These are phyloP conservation scores for Oehlia diaphana DNA, from an alignment of 192 early-diverging fungal genomes.

Conservation along the genomic window DNA sequence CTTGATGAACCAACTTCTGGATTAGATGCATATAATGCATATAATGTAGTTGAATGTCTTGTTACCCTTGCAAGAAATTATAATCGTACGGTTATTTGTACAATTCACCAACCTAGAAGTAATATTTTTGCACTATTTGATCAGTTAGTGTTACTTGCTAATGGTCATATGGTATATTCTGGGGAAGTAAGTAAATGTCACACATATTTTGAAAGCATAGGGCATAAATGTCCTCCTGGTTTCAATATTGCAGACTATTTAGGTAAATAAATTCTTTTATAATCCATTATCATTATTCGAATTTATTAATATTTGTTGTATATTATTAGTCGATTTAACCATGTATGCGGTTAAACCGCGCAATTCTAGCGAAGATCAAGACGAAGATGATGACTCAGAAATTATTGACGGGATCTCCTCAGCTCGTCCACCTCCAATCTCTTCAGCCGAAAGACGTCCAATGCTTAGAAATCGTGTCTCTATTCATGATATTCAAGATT, in stretches of 20 bases:
- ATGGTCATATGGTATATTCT: conserved; percentile 81
- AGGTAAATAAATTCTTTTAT: conserved; percentile 62
- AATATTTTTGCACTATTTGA: conserved; percentile 93
- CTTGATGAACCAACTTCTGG: conserved; percentile 85
- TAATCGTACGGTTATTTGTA: conserved; percentile 82
- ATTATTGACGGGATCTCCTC: background rate
- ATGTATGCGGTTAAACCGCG: conserved; percentile 51
- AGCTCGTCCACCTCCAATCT: background rate
- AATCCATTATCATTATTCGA: background rate
- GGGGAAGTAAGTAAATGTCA: conserved; percentile 66
- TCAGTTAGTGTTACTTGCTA: conserved; percentile 79
- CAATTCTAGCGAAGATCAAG: background rate
- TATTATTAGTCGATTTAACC: conserved; percentile 56
- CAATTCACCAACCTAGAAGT: conserved; percentile 93
- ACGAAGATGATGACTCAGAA: background rate
- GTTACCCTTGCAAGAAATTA: conserved; percentile 63
- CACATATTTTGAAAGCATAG: conserved; percentile 71
- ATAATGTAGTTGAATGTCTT: conserved; percentile 91
- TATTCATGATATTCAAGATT: conserved; percentile 33
- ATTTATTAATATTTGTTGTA: background rate
- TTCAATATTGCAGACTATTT: conserved; percentile 93
- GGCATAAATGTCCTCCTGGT: conserved; percentile 80
- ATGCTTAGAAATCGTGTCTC: background rate
- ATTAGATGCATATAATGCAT: conserved; percentile 90
- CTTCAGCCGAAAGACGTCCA: background rate